Conservation (phyloP, 2,329 filamentous ascomycete species). For the Monosporascus ibericus region DNA sequence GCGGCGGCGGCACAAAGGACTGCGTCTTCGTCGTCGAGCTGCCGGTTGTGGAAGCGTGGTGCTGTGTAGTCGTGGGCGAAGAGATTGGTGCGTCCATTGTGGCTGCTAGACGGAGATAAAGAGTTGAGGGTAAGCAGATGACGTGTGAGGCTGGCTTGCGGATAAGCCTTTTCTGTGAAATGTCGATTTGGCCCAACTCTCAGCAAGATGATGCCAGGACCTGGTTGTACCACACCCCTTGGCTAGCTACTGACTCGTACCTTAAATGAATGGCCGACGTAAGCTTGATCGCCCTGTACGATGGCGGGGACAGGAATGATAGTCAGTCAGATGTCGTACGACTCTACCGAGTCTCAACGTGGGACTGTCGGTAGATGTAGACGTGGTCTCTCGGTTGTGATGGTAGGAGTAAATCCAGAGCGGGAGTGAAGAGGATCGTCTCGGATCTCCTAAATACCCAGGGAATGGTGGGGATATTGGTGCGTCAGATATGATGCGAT, state of each 20-base stretch:
- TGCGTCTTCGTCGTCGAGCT: slow-evolving; percentile 8
- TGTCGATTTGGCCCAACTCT: background rate
- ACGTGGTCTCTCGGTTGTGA: background rate
- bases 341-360: background rate
- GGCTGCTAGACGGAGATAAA: background rate
- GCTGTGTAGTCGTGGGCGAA: slow-evolving; percentile 17
- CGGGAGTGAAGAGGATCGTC: too few species aligned
- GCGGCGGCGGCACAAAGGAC: slow-evolving; percentile 18
- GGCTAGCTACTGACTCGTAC: background rate
- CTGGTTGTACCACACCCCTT: background rate
- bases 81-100: slow-evolving; percentile 27
- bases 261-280: background rate
- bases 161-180: too few species aligned
- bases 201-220: background rate
- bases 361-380: background rate
- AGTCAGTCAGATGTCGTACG: background rate
- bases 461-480: background rate
- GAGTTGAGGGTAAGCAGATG: too few species aligned
- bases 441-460: background rate
- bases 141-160: too few species aligned
- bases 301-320: background rate
- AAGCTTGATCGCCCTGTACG: background rate
- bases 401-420: too few species aligned
- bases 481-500: background rate
- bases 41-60: slow-evolving; percentile 7